A percentile compares a stretch with the other conserved stretches of the same genome.
phyloP scores from a whole-genome alignment of 2,329 filamentous ascomycete genomes.

The Davidsoniella neocaledoniae region DNA sequence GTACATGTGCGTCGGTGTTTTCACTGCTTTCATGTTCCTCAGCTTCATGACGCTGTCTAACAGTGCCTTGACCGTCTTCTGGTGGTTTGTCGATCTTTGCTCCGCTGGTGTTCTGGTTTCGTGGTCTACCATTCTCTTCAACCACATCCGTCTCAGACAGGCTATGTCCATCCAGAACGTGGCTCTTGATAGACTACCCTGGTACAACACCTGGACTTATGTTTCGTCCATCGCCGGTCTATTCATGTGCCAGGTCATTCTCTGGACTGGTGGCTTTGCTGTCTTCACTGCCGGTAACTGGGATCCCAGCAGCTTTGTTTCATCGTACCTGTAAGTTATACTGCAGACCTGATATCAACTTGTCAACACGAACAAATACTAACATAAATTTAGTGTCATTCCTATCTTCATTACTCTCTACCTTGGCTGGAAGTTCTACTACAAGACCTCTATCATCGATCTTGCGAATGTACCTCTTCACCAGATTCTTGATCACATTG shows the following conservation, averaged over 20 bases:
- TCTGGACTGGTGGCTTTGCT: conserved; percentile 53
- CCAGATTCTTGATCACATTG: conserved; percentile 30
- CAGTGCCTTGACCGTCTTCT: conserved; percentile 41
- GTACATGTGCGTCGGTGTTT: conserved; percentile 26
- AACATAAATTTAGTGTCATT: conserved; percentile 32
- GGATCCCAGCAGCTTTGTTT: conserved; percentile 39
- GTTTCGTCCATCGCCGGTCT: conserved; percentile 41
- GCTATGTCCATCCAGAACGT: conserved; percentile 41
- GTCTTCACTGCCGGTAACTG: conserved; percentile 45
- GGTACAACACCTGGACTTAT: conserved; percentile 48
- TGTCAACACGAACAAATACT: background rate
- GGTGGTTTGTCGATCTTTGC: conserved; percentile 41
- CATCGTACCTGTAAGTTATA: conserved; percentile 40
- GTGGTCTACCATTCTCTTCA: conserved; percentile 24
- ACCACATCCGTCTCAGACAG: conserved; percentile 38
- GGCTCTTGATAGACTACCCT: conserved; percentile 33
- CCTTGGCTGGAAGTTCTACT: conserved; percentile 47
- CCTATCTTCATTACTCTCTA: conserved; percentile 40
- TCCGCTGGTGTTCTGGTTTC: conserved; percentile 35
- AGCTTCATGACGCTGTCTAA: conserved; percentile 28
- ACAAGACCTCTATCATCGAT: conserved; percentile 39
- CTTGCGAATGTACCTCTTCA: conserved; percentile 34
- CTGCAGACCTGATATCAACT: background rate
- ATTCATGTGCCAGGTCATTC: conserved; percentile 42
- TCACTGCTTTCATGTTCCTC: conserved; percentile 43